phyloP scores from a whole-genome alignment of 352 stramenopile genomes.

The Elongisporangium prolatum region DNA sequence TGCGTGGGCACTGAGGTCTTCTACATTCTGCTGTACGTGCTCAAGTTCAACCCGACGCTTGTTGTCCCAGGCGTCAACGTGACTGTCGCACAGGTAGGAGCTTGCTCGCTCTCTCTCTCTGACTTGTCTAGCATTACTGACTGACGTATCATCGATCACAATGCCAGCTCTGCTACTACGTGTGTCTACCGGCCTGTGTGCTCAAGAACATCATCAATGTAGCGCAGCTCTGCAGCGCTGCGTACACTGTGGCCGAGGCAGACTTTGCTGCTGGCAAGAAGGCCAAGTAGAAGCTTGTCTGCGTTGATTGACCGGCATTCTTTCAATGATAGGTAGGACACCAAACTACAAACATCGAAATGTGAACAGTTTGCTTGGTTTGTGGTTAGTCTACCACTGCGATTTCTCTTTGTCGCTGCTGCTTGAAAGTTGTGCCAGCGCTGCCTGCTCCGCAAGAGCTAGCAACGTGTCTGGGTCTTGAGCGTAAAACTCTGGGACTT shows the following conservation, averaged over 20 bases:
- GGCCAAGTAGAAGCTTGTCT: constrained; percentile 25
- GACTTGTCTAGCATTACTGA: constrained; percentile 5
- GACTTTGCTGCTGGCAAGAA: constrained; percentile 55
- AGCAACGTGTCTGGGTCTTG: background rate
- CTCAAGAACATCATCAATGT: constrained; percentile 94
- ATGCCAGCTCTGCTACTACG: constrained; percentile 71
- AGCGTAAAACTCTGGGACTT: background rate
- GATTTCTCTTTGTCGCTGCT: background rate
- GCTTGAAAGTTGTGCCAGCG: background rate
- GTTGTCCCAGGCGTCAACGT: constrained; percentile 52
- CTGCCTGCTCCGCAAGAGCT: background rate
- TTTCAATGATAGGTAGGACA: background rate
- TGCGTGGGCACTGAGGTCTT: constrained; percentile 91
- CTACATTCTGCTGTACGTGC: constrained; percentile 90
- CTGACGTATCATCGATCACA: constrained; percentile 9
- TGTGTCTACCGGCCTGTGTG: constrained; percentile 86
- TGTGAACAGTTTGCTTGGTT: background rate
- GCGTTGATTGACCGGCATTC: background rate
- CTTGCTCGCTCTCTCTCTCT: background rate
- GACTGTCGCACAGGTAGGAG: constrained; percentile 48
- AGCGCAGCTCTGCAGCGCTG: constrained; percentile 85
- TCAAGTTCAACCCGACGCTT: constrained; percentile 72
- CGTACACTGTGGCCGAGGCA: constrained; percentile 69
- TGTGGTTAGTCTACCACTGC: background rate
- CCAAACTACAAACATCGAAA: constrained; percentile 4